Conservation (phyloP, 2,329 filamentous ascomycete genomes). For the Davidsoniella virescens region DNA sequence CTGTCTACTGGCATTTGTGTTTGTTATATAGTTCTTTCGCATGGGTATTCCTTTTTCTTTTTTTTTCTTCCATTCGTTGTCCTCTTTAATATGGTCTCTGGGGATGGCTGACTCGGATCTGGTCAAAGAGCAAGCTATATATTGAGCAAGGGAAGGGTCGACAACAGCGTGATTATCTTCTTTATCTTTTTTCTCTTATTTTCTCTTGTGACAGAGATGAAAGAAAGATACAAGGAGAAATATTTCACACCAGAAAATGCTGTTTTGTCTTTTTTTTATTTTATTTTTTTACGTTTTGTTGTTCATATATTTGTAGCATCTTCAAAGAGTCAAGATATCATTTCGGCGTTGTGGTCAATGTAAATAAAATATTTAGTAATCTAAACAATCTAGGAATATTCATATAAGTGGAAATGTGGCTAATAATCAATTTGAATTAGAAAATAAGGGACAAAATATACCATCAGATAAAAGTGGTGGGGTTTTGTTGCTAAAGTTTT, state of each 20-base stretch:
- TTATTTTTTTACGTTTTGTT: conserved; percentile 4
- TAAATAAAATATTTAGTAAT: neutral
- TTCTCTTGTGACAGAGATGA: neutral
- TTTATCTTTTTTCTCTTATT: conserved; percentile 1
- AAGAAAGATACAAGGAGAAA: neutral
- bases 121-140: conserved; percentile 27
- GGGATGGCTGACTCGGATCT: conserved; percentile 36
- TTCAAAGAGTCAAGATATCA: conserved; percentile 7
- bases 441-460: no score
- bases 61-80: neutral
- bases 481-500: no score
- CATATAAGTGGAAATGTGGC: no score
- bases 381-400: no score
- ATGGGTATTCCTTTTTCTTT: neutral
- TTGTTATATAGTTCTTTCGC: no score
- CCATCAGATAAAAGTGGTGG: no score
- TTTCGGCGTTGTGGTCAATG: conserved; percentile 9
- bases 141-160: neutral
- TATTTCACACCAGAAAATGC: neutral
- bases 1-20: no score
- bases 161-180: conserved; percentile 1
- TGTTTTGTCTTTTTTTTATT: conserved; percentile 5
- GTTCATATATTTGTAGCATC: neutral
- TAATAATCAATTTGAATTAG: no score
- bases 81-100: conserved; percentile 16